Evolutionary conservation across 805 yeast genomes (phyloP), one percentile per base, ranked within the genome.

Genomic region (Yamadazyma tumulicola): DNA sequence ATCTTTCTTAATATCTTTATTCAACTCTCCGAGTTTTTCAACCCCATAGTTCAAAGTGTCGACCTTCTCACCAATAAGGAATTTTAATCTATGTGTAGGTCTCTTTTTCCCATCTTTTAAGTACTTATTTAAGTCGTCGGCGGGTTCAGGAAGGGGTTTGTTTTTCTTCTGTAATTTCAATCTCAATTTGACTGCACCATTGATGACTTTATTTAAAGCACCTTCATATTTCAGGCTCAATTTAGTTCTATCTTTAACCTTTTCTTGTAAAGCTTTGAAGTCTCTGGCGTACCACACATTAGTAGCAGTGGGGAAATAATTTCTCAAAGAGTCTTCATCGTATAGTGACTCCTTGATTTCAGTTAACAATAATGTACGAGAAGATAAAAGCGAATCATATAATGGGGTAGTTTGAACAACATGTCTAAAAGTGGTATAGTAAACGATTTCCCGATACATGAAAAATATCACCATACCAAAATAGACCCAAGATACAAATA

Each of bases 1-100:
- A 31, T 67, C 59, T 19, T 70, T 64, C 29, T 64, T 67, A 46
- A 93, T 82, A 33, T 84, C 75, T 9, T 61, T 65, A 59, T 85
- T 86, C 51, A 82, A 69, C 46, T 82, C 84, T 15, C 80, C 81
- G 33, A 89, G 59, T 47, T 72, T 72, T 44, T 79, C 78, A 34
- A 76, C 70, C 42, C 83, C 79, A 53, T 87, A 83, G 34, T 81
- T 75, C 51, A 91, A 74, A 21, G 96, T 83, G 49, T 82, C 81
- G 37, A 89, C 96, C 63, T 89, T 89, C 61, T 84, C 61, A 39
- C 96, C 95, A 47, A 81, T 69, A 39, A 84, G 59, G 37, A 77
- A 78, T 51, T 75, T 76, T 49, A 87, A 71, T 44, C 76, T 76
- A 60, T 86, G 91, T 21, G 85, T 81, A 31, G 97, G 97, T 48